Evolutionary conservation across 2,329 filamentous ascomycete species (phyloP).

Genomic region (Clonostachys rosea): DNA sequence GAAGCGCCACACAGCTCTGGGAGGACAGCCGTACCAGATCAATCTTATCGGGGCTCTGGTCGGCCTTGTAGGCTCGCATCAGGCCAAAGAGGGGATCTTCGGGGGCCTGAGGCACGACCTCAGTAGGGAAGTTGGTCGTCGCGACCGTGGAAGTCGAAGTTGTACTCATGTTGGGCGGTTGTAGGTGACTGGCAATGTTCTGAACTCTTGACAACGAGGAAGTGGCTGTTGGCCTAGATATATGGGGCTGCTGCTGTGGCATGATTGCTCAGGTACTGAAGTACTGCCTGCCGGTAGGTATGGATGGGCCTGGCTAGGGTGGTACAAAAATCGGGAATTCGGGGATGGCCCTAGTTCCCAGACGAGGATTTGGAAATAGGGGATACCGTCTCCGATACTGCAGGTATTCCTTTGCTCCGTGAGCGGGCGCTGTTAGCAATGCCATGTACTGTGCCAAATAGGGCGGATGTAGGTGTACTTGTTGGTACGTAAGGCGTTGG

Average conservation of each 20-base stretch:
- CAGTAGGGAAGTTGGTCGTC: slow-evolving; percentile 66
- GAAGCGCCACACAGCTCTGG: slow-evolving; percentile 1
- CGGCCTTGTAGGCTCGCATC: slow-evolving; percentile 81
- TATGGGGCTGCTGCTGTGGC: slow-evolving; percentile 7
- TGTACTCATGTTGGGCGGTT: slow-evolving; percentile 27
- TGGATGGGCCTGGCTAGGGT: too few species aligned
- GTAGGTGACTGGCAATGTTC: slow-evolving; percentile 68
- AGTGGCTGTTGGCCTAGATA: slow-evolving; percentile 28
- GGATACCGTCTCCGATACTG: too few species aligned
- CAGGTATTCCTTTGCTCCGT: too few species aligned
- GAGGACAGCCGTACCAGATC: slow-evolving; percentile 64
- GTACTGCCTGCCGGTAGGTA: too few species aligned
- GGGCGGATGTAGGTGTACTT: too few species aligned
- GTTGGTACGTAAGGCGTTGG: too few species aligned
- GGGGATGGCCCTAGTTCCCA: too few species aligned
- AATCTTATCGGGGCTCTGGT: slow-evolving; percentile 75
- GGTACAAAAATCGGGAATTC: too few species aligned
- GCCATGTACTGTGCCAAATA: too few species aligned
- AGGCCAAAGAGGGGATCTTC: slow-evolving; percentile 94
- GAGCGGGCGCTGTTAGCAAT: too few species aligned
- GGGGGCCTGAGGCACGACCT: slow-evolving; percentile 81
- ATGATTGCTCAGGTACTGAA: slow-evolving; percentile 5
- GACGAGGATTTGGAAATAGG: too few species aligned
- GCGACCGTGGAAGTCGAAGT: slow-evolving; percentile 24
- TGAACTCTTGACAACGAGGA: slow-evolving; percentile 49